Conservation (phyloP, 345 rosid genomes). For the Euphorbia tirucalli region DNA sequence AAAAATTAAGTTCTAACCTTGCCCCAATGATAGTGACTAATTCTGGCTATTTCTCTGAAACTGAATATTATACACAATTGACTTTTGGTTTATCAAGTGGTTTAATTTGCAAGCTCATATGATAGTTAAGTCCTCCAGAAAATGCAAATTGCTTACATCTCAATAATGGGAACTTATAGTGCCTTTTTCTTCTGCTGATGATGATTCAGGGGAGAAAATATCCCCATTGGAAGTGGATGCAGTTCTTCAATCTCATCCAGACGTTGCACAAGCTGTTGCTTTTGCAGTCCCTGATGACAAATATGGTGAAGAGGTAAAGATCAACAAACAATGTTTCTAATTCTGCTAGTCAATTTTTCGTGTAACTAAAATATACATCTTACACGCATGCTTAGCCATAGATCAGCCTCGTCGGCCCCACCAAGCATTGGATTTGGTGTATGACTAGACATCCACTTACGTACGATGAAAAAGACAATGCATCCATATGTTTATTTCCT, state of each 20-base stretch:
- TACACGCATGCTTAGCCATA: too few relatives aligned
- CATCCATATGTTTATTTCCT: neutral
- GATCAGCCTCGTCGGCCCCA: neutral
- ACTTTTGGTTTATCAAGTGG: neutral
- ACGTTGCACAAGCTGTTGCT: conserved; percentile 74
- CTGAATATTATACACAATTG: neutral
- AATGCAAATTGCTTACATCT: neutral
- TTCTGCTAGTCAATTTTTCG: neutral
- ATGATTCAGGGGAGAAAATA: conserved; percentile 81
- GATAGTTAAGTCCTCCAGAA: neutral
- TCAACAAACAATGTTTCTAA: neutral
- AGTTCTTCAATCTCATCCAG: conserved; percentile 70
- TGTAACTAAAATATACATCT: too few relatives aligned
- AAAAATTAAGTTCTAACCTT: neutral
- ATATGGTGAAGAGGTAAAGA: conserved; percentile 88
- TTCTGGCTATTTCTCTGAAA: neutral
- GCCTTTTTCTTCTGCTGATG: neutral
- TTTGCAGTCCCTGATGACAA: conserved; percentile 95
- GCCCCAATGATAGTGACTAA: neutral
- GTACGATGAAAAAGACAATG: neutral
- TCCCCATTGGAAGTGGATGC: conserved; percentile 94
- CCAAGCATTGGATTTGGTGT: neutral
- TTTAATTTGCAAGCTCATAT: neutral
- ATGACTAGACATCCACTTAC: neutral
- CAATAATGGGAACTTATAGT: neutral